A percentile compares a stretch with the other conserved stretches of the same genome.
These are phyloP conservation scores for Mycosphaerella sp. DNA, from an alignment of 2,329 filamentous ascomycete genomes.

Conservation along the genomic window DNA sequence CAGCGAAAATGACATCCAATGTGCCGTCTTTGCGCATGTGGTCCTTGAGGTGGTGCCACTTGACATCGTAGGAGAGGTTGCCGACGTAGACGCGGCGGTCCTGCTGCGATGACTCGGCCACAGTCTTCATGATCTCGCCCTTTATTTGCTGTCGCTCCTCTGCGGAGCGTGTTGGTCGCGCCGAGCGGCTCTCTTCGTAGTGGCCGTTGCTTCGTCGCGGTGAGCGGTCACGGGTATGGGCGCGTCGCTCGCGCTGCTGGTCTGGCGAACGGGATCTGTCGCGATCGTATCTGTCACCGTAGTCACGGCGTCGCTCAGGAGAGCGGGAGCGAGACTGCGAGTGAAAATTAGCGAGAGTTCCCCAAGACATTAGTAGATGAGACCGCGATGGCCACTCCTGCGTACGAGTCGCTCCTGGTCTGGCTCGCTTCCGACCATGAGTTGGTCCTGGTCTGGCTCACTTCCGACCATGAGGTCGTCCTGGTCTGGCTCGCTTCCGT, in stretches of 20 bases:
- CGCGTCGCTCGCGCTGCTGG: constrained; percentile 36
- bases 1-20: constrained; percentile 89
- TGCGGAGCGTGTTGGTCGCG: constrained; percentile 53
- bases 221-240: constrained; percentile 50
- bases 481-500: no score
- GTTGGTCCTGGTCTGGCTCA: no score
- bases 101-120: constrained; percentile 92
- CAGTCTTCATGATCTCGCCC: constrained; percentile 92
- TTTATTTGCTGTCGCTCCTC: constrained; percentile 79
- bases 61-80: constrained; percentile 98
- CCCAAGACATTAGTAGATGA: background rate
- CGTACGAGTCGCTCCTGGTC: background rate
- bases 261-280: constrained; percentile 22
- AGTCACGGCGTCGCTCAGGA: constrained; percentile 13
- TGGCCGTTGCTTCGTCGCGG: constrained; percentile 74
- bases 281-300: constrained; percentile 20
- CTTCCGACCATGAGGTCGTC: no score
- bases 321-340: constrained; percentile 6
- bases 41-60: constrained; percentile 99
- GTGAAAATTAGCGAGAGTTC: background rate
- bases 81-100: constrained; percentile 99
- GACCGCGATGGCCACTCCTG: background rate
- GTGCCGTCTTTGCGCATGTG: constrained; percentile 98
- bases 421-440: no score
- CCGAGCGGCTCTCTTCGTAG: constrained; percentile 46